A percentile compares a stretch with the other conserved stretches of the same genome.
These are phyloP conservation scores for Porodaedalea pini DNA, from an alignment of 1,284 basidiomycete genomes.

Conservation along the genomic window DNA sequence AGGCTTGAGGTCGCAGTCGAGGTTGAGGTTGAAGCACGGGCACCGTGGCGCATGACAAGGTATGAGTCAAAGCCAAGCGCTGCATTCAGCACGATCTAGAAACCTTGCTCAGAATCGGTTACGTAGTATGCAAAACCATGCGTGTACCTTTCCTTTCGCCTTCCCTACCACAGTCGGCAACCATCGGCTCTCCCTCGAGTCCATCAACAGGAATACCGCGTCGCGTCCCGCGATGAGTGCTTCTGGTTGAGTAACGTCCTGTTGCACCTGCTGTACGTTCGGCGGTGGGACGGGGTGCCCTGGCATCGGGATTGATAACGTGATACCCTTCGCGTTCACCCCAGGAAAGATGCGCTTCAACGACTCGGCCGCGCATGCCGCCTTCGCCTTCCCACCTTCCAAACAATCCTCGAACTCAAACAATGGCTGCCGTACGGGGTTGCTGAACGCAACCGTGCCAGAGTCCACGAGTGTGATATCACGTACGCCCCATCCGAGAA, in stretches of 20 bases:
- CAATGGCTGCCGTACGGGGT: slow-evolving; percentile 93
- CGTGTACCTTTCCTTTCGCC: slow-evolving; percentile 74
- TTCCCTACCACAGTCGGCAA: slow-evolving; percentile 87
- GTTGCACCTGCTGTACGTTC: slow-evolving; percentile 54
- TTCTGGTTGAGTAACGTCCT: slow-evolving; percentile 73
- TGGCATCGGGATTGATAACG: slow-evolving; percentile 92
- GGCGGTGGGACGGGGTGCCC: slow-evolving; percentile 82
- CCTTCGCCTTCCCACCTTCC: slow-evolving; percentile 92
- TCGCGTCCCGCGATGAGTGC: slow-evolving; percentile 81
- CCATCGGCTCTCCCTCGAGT: slow-evolving; percentile 95
- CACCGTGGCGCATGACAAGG: slow-evolving; percentile 95
- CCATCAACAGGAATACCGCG: slow-evolving; percentile 93
- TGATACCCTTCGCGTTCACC: slow-evolving; percentile 78
- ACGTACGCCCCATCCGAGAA: slow-evolving; percentile 95
- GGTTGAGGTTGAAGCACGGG: slow-evolving; percentile 37
- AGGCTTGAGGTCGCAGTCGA: slow-evolving; percentile 39
- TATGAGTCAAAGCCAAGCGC: slow-evolving; percentile 96
- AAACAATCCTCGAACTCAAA: slow-evolving; percentile 95
- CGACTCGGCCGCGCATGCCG: slow-evolving; percentile 84
- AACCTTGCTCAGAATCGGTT: not conserved
- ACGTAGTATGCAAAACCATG: too few species aligned
- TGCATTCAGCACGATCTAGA: slow-evolving; percentile 87
- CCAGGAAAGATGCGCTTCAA: slow-evolving; percentile 91
- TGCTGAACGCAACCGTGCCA: slow-evolving; percentile 89
- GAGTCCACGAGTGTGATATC: slow-evolving; percentile 93